Conservation (phyloP, 1,139 yeast species). For the Candida tunisiensis region DNA sequence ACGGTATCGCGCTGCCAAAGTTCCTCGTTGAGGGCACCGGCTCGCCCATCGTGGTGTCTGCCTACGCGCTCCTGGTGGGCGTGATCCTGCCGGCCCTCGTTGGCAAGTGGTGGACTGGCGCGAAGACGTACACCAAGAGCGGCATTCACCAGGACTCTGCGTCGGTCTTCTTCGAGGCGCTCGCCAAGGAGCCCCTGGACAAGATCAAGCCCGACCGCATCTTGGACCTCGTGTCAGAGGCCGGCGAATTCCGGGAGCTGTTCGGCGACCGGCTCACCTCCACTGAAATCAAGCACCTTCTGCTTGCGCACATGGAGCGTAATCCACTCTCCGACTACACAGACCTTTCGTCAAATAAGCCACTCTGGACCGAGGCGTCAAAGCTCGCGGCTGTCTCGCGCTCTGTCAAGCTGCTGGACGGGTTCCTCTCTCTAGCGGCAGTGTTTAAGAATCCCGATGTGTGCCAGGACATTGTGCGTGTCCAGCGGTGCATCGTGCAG, state of each 20-base stretch:
- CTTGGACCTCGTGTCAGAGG: conserved; percentile 41
- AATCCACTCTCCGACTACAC: conserved; percentile 19
- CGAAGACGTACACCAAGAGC: conserved; percentile 63
- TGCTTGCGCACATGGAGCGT: conserved; percentile 43
- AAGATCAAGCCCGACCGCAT: conserved; percentile 40
- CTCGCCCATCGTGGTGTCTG: conserved; percentile 45
- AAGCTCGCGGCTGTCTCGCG: conserved; percentile 42
- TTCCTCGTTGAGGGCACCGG: conserved; percentile 77
- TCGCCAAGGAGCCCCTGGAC: conserved; percentile 59
- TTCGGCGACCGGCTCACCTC: conserved; percentile 29
- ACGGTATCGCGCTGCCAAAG: conserved; percentile 91
- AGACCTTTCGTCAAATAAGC: no score
- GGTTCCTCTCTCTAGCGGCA: conserved; percentile 66
- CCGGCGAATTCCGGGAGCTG: conserved; percentile 41
- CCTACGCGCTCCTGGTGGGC: conserved; percentile 62
- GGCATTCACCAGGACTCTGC: conserved; percentile 82
- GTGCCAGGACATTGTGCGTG: conserved; percentile 41
- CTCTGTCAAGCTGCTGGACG: conserved; percentile 51
- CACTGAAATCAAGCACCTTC: conserved; percentile 31
- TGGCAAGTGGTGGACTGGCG: conserved; percentile 76
- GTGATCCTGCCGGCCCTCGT: conserved; percentile 65
- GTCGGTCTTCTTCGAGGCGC: conserved; percentile 31
- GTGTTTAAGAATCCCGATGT: conserved; percentile 62
- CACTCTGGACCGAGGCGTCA: no score
- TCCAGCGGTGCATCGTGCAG: conserved; percentile 60